Evolutionary conservation across 192 early-diverging fungal species (phyloP).

Genomic region (Coemansia brasiliensis): DNA sequence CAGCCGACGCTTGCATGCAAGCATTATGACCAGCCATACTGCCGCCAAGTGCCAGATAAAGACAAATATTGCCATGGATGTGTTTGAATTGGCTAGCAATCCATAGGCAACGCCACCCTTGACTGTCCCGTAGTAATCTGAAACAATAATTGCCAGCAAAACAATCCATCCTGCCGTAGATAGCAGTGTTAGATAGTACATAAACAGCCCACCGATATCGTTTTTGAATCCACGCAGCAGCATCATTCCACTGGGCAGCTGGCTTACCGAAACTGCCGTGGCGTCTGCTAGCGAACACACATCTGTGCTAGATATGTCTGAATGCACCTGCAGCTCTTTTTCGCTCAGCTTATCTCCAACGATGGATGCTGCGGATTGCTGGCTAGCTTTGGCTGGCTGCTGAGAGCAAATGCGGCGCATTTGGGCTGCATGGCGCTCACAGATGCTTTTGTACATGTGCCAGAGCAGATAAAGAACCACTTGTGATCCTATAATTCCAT

Average conservation of each 20-base stretch:
- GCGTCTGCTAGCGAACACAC: background rate
- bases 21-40: slow-evolving; percentile 64
- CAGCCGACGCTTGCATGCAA: slow-evolving; percentile 43
- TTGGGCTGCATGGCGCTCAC: slow-evolving; percentile 18
- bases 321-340: background rate
- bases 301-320: slow-evolving; percentile 11
- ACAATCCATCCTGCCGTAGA: slow-evolving; percentile 65
- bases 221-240: slow-evolving; percentile 65
- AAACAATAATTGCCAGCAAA: slow-evolving; percentile 64
- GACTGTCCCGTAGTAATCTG: slow-evolving; percentile 73
- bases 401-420: slow-evolving; percentile 29
- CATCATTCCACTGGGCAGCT: slow-evolving; percentile 40
- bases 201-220: slow-evolving; percentile 57
- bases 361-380: background rate
- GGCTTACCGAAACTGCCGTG: background rate
- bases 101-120: slow-evolving; percentile 55
- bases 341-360: background rate
- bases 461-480: slow-evolving; percentile 52
- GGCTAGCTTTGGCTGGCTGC: slow-evolving; percentile 1
- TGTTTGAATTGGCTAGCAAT: slow-evolving; percentile 63
- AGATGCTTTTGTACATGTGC: slow-evolving; percentile 56
- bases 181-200: slow-evolving; percentile 55
- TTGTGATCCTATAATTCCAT: slow-evolving; percentile 51
- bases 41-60: slow-evolving; percentile 72
- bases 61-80: slow-evolving; percentile 65